Evolutionary conservation across 2,329 filamentous ascomycete species (phyloP), one percentile per base, ranked within the genome.

Genomic region (Fusarium coffeatum): DNA sequence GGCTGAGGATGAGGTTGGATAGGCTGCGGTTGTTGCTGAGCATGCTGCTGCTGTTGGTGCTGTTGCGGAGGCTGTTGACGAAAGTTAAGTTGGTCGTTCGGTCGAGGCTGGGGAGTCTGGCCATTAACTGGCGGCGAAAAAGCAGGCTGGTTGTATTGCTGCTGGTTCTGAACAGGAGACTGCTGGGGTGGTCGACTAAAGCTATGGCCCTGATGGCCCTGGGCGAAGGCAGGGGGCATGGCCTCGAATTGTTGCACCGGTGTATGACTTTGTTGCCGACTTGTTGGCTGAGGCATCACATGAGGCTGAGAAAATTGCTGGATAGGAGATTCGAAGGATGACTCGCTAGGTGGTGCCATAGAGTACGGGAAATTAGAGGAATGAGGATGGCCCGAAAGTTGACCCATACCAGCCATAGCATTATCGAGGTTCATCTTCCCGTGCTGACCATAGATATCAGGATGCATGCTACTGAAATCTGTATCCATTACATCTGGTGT

Each of bases 381-480:
- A 30, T 79, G 76, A 12, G 76, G 61, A 49, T 80, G 78, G 54
- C 54, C 69, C 54, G 76, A 77, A n/a, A 75, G 68, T 41, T 78
- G 78, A 37, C 72, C 74, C 56, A 82, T 56, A 25, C 77, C 76
- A 60, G 71, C 66, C 49, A 79, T 74, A 25, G 72, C 64, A 45
- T 69, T 70, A 20, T 65, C 72, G 8, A 79, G 68, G 43, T 76
- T 72, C 50, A 78, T 64, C 65, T 81, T 81, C 28, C 62, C 59
- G 54, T 79, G 79, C 49, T 82, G 80, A 12, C 69, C 70, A 55
- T 81, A 83, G 25, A 82, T 55, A 37, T 80, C 80, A 16, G 79
- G 73, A 41, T 81, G 78, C 12, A 82, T 75, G 58, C 78, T 77
- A 70, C 74, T 71, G 49, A 82, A 81, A 30, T 77, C 74, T 42